Evolutionary conservation across 768 basidiomycete genomes (phyloP).

Genomic region (Daedaleopsis sinensis): DNA sequence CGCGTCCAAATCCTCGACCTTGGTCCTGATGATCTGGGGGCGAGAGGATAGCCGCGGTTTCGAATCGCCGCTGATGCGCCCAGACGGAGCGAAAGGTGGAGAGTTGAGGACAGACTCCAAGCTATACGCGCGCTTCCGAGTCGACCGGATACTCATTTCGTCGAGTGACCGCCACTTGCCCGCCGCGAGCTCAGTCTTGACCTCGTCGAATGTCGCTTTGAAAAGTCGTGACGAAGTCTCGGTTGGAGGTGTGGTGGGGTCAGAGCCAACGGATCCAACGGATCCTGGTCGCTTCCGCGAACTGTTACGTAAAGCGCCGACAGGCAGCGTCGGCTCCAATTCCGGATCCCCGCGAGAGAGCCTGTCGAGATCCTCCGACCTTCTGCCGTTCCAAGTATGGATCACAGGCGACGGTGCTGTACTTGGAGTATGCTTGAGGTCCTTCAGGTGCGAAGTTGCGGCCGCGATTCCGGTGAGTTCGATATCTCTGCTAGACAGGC

Average conservation of each 20-base stretch:
- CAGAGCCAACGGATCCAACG: constrained; percentile 41
- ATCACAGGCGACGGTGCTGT: constrained; percentile 26
- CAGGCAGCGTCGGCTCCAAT: constrained; percentile 4
- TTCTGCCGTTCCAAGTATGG: constrained; percentile 42
- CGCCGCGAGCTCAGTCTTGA: constrained; percentile 82
- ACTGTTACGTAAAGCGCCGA: neutral
- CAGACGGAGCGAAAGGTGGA: constrained; percentile 15
- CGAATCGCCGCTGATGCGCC: constrained; percentile 11
- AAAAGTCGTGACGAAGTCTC: constrained; percentile 64
- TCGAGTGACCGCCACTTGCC: constrained; percentile 39
- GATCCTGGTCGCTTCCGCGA: constrained; percentile 4
- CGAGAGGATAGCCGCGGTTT: constrained; percentile 49
- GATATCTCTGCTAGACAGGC: constrained; percentile 70
- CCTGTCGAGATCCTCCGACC: constrained; percentile 18
- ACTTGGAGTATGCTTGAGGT: constrained; percentile 49
- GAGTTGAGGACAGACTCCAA: constrained; percentile 32
- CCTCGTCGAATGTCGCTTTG: constrained; percentile 82
- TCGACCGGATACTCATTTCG: constrained; percentile 29
- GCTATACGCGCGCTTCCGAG: constrained; percentile 36
- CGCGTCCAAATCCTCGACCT: constrained; percentile 66
- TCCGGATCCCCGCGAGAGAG: constrained; percentile 8
- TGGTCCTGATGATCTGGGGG: constrained; percentile 56
- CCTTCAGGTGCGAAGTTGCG: constrained; percentile 80
- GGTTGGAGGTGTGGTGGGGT: constrained; percentile 54
- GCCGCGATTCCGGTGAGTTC: constrained; percentile 84